These are phyloP conservation scores for Raffaelea ambrosiae DNA, from an alignment of 2,329 filamentous ascomycete species.

Conservation along the genomic window DNA sequence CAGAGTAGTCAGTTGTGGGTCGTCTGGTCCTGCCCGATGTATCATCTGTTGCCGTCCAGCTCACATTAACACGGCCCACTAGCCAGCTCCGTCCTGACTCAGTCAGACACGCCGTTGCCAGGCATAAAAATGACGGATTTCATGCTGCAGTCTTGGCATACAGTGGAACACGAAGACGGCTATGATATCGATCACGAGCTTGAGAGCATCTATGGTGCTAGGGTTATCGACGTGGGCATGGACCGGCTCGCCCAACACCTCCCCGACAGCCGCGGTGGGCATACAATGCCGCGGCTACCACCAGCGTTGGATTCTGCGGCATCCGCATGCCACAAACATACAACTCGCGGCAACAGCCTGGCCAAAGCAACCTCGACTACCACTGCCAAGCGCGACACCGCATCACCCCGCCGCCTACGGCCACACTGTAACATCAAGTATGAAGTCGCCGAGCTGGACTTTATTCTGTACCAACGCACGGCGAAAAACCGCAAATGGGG, in stretches of 20 bases:
- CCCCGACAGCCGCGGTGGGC: too few relatives aligned
- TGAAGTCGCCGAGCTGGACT: neutral
- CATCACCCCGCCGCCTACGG: neutral
- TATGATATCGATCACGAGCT: neutral
- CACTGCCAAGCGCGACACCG: neutral
- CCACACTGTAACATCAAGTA: neutral
- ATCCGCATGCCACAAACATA: neutral
- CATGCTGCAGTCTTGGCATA: neutral
- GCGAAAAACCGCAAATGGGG: neutral
- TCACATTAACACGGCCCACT: neutral
- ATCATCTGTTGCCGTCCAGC: neutral
- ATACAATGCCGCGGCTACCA: too few relatives aligned
- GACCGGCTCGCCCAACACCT: too few relatives aligned
- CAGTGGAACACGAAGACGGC: neutral
- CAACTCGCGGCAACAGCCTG: neutral
- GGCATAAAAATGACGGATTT: neutral
- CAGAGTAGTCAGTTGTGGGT: neutral
- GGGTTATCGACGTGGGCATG: neutral
- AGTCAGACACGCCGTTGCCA: neutral
- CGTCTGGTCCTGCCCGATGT: neutral
- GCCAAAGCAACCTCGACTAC: neutral
- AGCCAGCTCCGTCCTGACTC: neutral
- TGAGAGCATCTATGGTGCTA: neutral
- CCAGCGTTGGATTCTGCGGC: too few relatives aligned
- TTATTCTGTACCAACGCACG: neutral